Percentiles rank a stretch among this genome's conserved stretches.
phyloP scores from a whole-genome alignment of 495 filamentous ascomycete genomes.

The Elasticomyces elasticus region DNA sequence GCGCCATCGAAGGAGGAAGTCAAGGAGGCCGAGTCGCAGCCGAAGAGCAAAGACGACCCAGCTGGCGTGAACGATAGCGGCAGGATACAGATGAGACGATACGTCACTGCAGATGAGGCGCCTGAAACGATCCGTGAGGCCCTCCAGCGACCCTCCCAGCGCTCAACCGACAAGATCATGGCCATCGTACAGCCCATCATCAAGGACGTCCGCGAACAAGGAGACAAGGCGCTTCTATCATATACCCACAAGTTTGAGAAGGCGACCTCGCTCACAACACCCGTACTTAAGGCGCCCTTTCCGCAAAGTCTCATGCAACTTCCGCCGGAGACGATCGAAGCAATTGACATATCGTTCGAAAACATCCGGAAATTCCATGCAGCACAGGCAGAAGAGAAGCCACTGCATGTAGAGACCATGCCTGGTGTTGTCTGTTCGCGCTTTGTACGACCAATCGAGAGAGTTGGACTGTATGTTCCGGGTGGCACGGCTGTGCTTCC shows the following conservation, averaged over 20 bases:
- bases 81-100: constrained; percentile 72
- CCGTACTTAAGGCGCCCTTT: constrained; percentile 82
- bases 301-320: constrained; percentile 75
- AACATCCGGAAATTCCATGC: constrained; percentile 92
- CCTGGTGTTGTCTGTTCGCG: constrained; percentile 90
- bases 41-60: constrained; percentile 32
- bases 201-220: constrained; percentile 64
- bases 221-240: constrained; percentile 76
- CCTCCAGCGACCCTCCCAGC: constrained; percentile 82
- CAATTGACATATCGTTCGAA: constrained; percentile 86
- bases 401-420: constrained; percentile 87
- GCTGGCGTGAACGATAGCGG: constrained; percentile 44
- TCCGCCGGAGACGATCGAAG: constrained; percentile 65
- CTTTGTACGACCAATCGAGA: constrained; percentile 84
- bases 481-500: constrained; percentile 93
- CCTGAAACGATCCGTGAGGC: constrained; percentile 53
- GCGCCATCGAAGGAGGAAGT: constrained; percentile 26
- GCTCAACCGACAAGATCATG: constrained; percentile 81
- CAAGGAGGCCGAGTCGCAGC: constrained; percentile 36
- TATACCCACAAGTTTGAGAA: constrained; percentile 98
- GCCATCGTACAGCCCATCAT: constrained; percentile 85
- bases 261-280: constrained; percentile 77
- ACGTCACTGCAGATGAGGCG: constrained; percentile 53
- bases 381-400: constrained; percentile 71
- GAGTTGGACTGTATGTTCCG: constrained; percentile 89